Evolutionary conservation across 164 flowering plant species (phyloP), one percentile per base, ranked within the genome.

Genomic region (Akebia trifoliata): DNA sequence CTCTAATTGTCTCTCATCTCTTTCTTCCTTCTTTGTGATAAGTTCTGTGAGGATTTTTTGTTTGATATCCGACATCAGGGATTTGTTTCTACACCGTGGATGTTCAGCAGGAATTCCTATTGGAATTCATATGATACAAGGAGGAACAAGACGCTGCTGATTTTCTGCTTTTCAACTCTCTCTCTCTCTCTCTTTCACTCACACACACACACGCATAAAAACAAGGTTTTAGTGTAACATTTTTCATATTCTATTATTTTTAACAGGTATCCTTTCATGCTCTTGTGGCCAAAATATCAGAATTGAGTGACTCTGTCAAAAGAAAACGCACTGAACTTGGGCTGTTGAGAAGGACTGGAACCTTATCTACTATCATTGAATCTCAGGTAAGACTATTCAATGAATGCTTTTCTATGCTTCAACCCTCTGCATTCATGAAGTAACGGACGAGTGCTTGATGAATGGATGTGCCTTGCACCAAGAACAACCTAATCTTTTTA

Each of bases 311-410:
- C 47, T 72, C 76, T 30, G 93, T 90, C 66, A 43, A 48, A 46
- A 52, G 50, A 47, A 90, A 80, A 61, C 81, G 77, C 18, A 34
- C 57, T 32, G 84, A 85, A 65, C 80, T 84, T 61, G 77, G 35
- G 22, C 20, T 57, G 17, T 43, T 85, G 76, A 71, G 57, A 60
- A 73, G 73, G 71, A 53, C 55, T 11, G 54, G 59, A 35, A 66
- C 62, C 28, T 24, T 84, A 34, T 70, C 68, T 14, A 52, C 71
- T 21, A 67, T 87, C 61, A 70, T 84, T 38, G 84, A 81, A 55
- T 59, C 78, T 57, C 93, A 90, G 44, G 93, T 90, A 74, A 75
- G 78, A 54, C 42, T 57, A n/a, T 32, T 61, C 20, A 14, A 44
- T 38, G 2, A 37, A 14, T 35, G 0, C 11, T 15, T 22, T 53